phyloP scores from a whole-genome alignment of 768 basidiomycete species.

The Lyophyllum semitale region DNA sequence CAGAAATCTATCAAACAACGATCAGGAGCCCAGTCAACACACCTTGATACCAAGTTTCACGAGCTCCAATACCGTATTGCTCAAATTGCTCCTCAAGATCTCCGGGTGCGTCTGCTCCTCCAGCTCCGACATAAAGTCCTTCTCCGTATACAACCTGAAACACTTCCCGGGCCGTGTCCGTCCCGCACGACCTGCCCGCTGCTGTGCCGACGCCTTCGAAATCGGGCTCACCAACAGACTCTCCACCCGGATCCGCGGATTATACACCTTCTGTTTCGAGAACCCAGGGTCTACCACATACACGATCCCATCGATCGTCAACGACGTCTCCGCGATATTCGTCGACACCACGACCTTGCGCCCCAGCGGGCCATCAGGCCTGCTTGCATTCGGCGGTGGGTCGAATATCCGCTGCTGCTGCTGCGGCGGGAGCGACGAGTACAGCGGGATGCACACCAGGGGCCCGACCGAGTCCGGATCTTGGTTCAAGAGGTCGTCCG shows the following conservation, averaged over 20 bases:
- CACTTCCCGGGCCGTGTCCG: conserved; percentile 97
- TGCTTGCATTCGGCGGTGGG: conserved; percentile 67
- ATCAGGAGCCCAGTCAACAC: conserved; percentile 5
- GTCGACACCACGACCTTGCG: conserved; percentile 95
- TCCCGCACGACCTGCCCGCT: conserved; percentile 94
- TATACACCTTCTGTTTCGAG: conserved; percentile 98
- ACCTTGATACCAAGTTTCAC: conserved; percentile 93
- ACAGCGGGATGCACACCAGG: conserved; percentile 86
- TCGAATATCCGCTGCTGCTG: conserved; percentile 99
- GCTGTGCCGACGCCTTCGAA: conserved; percentile 95
- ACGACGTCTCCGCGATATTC: conserved; percentile 96
- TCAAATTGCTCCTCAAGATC: conserved; percentile 90
- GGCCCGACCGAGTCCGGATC: conserved; percentile 82
- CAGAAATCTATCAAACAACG: conserved; percentile 2
- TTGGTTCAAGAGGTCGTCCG: conserved; percentile 76
- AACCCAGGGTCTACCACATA: conserved; percentile 98
- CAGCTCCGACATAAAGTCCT: conserved; percentile 93
- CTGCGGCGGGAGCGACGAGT: conserved; percentile 91
- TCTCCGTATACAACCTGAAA: conserved; percentile 95
- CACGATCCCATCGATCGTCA: conserved; percentile 99
- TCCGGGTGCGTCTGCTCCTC: conserved; percentile 98
- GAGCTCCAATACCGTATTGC: conserved; percentile 90
- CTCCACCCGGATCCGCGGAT: conserved; percentile 95
- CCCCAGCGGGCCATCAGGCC: conserved; percentile 73
- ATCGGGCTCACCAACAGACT: conserved; percentile 92